A percentile compares a stretch with the other conserved stretches of the same genome.
phyloP scores from a whole-genome alignment of 768 basidiomycete species.

The Pisolithus albus region DNA sequence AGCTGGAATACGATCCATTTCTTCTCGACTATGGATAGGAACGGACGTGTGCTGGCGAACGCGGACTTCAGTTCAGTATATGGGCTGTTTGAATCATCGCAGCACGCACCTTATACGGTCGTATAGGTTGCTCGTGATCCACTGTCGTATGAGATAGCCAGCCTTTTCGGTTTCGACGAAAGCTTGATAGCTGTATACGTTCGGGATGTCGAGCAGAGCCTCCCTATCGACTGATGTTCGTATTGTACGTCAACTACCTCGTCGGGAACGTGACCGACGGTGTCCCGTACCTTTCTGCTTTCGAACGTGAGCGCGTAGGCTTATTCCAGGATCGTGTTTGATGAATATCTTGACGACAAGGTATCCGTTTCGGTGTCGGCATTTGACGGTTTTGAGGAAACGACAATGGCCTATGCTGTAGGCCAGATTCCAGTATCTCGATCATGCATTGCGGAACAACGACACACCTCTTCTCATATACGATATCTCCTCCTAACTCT shows the following conservation, averaged over 20 bases:
- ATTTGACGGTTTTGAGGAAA: conserved; percentile 76
- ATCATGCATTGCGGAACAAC: background rate
- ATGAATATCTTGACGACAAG: conserved; percentile 93
- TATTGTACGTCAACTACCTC: background rate
- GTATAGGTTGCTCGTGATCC: conserved; percentile 90
- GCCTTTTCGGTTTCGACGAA: conserved; percentile 95
- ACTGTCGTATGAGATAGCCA: conserved; percentile 91
- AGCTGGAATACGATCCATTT: conserved; percentile 97
- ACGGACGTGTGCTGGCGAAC: conserved; percentile 78
- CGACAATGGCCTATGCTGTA: conserved; percentile 26
- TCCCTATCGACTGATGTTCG: conserved; percentile 72
- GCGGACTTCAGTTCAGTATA: background rate
- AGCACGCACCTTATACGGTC: conserved; percentile 88
- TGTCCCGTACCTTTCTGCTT: conserved; percentile 62
- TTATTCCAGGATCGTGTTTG: conserved; percentile 84
- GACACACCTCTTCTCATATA: conserved; percentile 85
- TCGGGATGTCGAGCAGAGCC: conserved; percentile 73
- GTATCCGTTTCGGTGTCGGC: conserved; percentile 74
- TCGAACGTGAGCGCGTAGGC: conserved; percentile 65
- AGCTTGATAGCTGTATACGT: conserved; percentile 82
- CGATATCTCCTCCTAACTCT: conserved; percentile 79
- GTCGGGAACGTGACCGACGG: conserved; percentile 2
- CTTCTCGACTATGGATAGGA: conserved; percentile 87
- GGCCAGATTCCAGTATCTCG: background rate
- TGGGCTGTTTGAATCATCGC: background rate